Percentiles rank a stretch among this genome's conserved stretches.
phyloP scores from a whole-genome alignment of 306 rosid genomes.

The Arachis stenosperma region DNA sequence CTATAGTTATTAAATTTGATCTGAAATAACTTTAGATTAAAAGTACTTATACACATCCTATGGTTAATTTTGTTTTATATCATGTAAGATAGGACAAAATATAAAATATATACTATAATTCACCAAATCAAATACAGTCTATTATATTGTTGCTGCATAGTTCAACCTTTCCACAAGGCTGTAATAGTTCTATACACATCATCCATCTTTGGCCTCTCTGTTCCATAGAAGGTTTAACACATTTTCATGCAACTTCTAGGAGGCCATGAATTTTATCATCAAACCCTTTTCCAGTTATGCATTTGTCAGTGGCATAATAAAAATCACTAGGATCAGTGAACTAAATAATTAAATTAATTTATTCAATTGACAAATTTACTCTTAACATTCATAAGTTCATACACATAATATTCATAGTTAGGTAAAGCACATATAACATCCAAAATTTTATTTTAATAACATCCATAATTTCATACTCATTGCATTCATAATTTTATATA shows the following conservation, averaged over 20 bases:
- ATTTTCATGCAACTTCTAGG: slow-evolving; percentile 36
- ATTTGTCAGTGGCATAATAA: slow-evolving; percentile 27
- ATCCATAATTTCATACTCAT: no score
- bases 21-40: no score
- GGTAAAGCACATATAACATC: no score
- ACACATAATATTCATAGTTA: no score
- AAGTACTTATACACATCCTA: no score
- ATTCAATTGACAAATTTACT: no score
- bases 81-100: no score
- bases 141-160: neutral
- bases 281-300: slow-evolving; percentile 38
- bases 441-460: no score
- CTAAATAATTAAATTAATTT: neutral
- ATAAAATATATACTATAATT: neutral
- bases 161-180: slow-evolving; percentile 31
- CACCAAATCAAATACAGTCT: slow-evolving; percentile 11
- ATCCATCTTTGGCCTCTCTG: slow-evolving; percentile 44
- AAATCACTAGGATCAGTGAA: slow-evolving; percentile 13
- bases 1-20: no score
- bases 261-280: slow-evolving; percentile 34
- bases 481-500: no score
- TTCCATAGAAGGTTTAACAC: slow-evolving; percentile 36
- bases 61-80: no score
- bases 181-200: slow-evolving; percentile 30
- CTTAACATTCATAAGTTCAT: no score